A percentile compares a stretch with the other conserved stretches of the same genome.
Conservation (phyloP, 768 basidiomycete species). For the Termitomyces sp. region DNA sequence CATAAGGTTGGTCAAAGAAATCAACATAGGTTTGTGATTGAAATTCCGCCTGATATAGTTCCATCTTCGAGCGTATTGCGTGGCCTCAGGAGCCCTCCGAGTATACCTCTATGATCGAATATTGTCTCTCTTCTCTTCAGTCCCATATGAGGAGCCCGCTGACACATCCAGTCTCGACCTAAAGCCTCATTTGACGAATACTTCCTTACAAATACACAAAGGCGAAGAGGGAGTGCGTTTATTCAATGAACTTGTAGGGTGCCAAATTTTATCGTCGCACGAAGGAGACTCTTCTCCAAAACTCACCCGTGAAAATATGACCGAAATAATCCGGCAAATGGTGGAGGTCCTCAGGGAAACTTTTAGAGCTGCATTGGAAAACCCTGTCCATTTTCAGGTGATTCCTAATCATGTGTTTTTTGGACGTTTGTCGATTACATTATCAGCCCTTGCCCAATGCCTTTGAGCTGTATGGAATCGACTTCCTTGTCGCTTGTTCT, state of each 20-base stretch:
- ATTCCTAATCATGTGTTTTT: constrained; percentile 5
- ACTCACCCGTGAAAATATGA: constrained; percentile 28
- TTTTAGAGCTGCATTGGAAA: constrained; percentile 80
- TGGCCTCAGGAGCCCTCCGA: constrained; percentile 69
- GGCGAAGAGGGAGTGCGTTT: constrained; percentile 72
- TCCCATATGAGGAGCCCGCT: constrained; percentile 53
- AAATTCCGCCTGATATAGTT: constrained; percentile 49
- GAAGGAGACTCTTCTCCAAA: constrained; percentile 1
- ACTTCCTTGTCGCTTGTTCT: constrained; percentile 69
- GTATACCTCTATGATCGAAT: constrained; percentile 79
- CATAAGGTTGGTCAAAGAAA: constrained; percentile 48
- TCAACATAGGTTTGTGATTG: background rate
- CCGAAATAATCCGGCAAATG: constrained; percentile 55
- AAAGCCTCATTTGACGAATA: constrained; percentile 83
- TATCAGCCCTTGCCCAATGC: constrained; percentile 78
- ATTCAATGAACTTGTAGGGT: constrained; percentile 74
- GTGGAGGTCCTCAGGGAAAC: constrained; percentile 66
- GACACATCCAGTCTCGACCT: constrained; percentile 43
- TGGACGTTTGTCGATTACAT: constrained; percentile 1
- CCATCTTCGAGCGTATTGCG: constrained; percentile 86
- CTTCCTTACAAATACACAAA: constrained; percentile 67
- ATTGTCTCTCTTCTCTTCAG: constrained; percentile 82
- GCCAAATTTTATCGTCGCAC: constrained; percentile 37
- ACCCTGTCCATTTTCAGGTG: constrained; percentile 83
- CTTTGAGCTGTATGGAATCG: constrained; percentile 94